Evolutionary conservation across 2,329 filamentous ascomycete genomes (phyloP), one percentile per base, ranked within the genome.

Genomic region (Colletotrichum musae): DNA sequence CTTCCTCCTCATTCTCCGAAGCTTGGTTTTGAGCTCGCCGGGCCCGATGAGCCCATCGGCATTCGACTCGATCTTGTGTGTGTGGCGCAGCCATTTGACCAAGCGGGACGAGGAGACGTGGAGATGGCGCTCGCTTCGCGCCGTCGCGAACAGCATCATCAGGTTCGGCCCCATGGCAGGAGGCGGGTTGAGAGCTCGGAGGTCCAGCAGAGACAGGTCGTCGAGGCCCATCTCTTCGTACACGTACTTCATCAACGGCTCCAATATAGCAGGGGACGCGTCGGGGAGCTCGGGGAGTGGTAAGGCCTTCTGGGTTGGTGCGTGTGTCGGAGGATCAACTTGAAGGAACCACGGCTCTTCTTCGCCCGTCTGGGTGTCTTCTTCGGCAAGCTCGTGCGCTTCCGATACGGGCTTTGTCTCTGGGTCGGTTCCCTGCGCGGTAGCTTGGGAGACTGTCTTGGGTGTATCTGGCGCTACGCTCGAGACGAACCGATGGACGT

Each of bases 131-230:
- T 98, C 94, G 75, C 94, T 97, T 68, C 96, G 92, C 15, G 95
- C 94, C 9, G 94, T 97, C 48, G 93, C 94, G 72, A 99, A 90
- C 36, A 99, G 82, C 96, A 98, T 98, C 62, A 99, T 87, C 32
- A 98, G 86, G 75, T 95, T 95, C 2, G 93, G 89, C 1, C 96
- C 96, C 1, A 99, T 87, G 0, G 95, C 95, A 0, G 95, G 91
- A 0, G 95, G 93, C 1, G 95, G 94, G 74, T 98, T 93, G 58
- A 98, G 86, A 45, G 89, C 83, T 65, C 96, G 93, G 39, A 99
- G 85, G 77, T 99, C 96, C 56, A 97, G 85, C 6, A 99, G 81
- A 1, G 86, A 86, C 54, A 99, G 84, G 65, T 94, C 89, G 77
- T 98, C 94, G 48, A 99, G 84, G 43, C 96, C 96, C 73, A 97